Evolutionary conservation across 345 rosid species (phyloP), one percentile per base, ranked within the genome.

Genomic region (Cardamine chenopodiifolia): DNA sequence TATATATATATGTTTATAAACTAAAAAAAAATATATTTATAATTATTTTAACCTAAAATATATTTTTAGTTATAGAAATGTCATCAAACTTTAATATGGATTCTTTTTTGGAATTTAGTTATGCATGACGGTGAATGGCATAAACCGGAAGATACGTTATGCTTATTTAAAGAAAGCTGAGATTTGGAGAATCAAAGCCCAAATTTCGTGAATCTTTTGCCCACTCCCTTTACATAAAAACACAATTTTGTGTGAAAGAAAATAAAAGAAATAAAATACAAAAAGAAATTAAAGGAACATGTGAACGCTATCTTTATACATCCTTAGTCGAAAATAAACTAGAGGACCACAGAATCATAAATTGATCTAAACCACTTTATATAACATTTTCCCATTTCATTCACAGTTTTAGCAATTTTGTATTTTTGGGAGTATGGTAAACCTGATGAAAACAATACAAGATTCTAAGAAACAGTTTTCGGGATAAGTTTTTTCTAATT

Each of bases 151-250:
- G 66, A 70, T 75, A 75, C 60, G 61, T 52, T 53, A 69, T 77
- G 72, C 76, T 77, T 77, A 71, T 70, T 77, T 70, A 28, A 56
- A 77, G 71, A 64, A 70, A 77, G 80, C 13, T 48, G 29, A 70
- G 80, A 71, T 77, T 77, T 77, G 72, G 76, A 68, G 80, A 77
- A 77, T 77, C 80, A 77, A 77, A 77, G 19, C 58, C 45, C 47
- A 65, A 64, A 77, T 77, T 71, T 77, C 56, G 80, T 77, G 80
- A 71, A 63, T 77, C 80, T 64, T 57, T 71, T 64, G 44, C 48
- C 66, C 76, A 77, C 72, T 48, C 10, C 68, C 59, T 64, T 77
- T 77, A 19, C 55, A 63, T 71, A 70, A 63, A 63, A 54, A 62
- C 26, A 56, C 14, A 44, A 25, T 54, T 68, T 42, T 37, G 29